Conservation (phyloP, 2,329 filamentous ascomycete genomes). For the Penicillium paneum region DNA sequence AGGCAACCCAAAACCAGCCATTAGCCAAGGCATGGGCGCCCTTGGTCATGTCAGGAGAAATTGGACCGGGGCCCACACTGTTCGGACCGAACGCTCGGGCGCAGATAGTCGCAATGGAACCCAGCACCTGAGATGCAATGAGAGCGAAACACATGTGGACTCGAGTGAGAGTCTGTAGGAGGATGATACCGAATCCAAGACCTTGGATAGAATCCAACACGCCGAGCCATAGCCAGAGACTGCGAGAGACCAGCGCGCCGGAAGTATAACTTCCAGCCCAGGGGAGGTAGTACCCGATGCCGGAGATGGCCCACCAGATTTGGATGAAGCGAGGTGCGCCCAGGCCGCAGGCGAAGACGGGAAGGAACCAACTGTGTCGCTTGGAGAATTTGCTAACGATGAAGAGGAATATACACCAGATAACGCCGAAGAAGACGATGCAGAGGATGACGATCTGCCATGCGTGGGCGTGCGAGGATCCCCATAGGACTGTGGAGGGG, state of each 20-base stretch:
- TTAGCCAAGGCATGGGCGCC: conserved; percentile 46
- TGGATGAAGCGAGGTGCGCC: conserved; percentile 64
- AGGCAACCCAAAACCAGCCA: conserved; percentile 60
- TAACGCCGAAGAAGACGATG: conserved; percentile 48
- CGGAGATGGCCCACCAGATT: conserved; percentile 63
- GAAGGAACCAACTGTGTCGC: conserved; percentile 63
- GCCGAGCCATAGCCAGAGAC: conserved; percentile 65
- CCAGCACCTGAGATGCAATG: conserved; percentile 59
- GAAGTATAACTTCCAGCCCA: conserved; percentile 54
- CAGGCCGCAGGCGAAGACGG: conserved; percentile 65
- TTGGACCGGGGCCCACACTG: conserved; percentile 56
- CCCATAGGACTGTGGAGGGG: conserved; percentile 51
- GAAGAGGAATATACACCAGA: conserved; percentile 51
- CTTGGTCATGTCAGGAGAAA: conserved; percentile 60
- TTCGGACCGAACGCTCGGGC: conserved; percentile 61
- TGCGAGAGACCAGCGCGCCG: conserved; percentile 55
- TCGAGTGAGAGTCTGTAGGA: conserved; percentile 62
- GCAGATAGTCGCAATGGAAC: conserved; percentile 60
- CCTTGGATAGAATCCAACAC: conserved; percentile 64
- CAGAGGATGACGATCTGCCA: conserved; percentile 57
- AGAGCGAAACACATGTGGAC: conserved; percentile 63
- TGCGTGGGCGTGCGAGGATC: conserved; percentile 51
- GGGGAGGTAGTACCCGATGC: conserved; percentile 60
- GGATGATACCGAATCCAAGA: conserved; percentile 65
- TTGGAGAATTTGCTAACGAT: conserved; percentile 57